phyloP scores from a whole-genome alignment of 768 basidiomycete species.

The Pleurotus sapidus region DNA sequence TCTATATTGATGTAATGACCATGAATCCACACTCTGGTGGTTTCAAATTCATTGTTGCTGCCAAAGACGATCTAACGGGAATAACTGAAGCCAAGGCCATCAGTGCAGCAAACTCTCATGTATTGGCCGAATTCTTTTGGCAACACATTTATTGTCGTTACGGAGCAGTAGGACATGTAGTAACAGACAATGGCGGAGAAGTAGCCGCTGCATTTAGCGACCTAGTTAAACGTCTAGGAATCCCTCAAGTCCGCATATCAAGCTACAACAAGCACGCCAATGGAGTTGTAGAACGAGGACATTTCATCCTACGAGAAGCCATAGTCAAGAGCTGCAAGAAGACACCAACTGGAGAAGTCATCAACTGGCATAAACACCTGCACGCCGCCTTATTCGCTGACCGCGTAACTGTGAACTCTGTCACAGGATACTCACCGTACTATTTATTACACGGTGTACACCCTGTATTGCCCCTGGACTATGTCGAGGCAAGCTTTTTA shows the following conservation, averaged over 20 bases:
- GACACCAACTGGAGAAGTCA: constrained; percentile 17
- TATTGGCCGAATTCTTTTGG: constrained; percentile 24
- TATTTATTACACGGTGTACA: constrained; percentile 29
- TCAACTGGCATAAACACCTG: constrained; percentile 26
- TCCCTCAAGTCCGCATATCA: constrained; percentile 26
- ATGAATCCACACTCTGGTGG: no score
- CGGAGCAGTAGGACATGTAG: constrained; percentile 20
- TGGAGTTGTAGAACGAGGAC: constrained; percentile 33
- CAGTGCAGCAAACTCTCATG: no score
- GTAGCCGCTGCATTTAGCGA: constrained; percentile 16
- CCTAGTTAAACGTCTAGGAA: constrained; percentile 3
- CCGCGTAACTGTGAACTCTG: constrained; percentile 22
- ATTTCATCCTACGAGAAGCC: constrained; percentile 26
- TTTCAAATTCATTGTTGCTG: no score
- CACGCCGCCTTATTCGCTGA: constrained; percentile 29
- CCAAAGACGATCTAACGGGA: no score
- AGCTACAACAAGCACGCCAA: constrained; percentile 33
- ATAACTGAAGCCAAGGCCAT: no score
- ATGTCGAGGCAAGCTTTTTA: constrained; percentile 1
- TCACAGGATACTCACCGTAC: constrained; percentile 30
- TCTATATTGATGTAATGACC: no score
- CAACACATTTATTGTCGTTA: constrained; percentile 30
- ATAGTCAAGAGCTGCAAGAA: constrained; percentile 11
- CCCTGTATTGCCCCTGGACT: constrained; percentile 28
- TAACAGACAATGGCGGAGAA: constrained; percentile 28